Percentiles rank a stretch among this genome's conserved stretches.
These are phyloP conservation scores for Dactylellina leptospora DNA, from an alignment of 2,329 filamentous ascomycete genomes.

Conservation along the genomic window DNA sequence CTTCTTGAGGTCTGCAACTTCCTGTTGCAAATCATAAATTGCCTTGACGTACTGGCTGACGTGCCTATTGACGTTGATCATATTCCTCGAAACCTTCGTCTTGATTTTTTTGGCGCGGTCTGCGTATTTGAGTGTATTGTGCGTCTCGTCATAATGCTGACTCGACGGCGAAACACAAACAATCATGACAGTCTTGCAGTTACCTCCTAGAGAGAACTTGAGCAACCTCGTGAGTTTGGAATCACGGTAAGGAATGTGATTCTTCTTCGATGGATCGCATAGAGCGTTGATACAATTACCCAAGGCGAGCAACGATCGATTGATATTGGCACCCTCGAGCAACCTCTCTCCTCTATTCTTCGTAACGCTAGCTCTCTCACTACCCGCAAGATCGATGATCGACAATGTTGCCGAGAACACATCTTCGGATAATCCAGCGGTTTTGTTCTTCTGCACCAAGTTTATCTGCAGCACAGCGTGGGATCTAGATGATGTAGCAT, in stretches of 20 bases:
- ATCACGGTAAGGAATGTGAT: constrained; percentile 96
- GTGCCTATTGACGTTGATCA: constrained; percentile 98
- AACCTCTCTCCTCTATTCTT: constrained; percentile 94
- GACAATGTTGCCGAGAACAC: constrained; percentile 98
- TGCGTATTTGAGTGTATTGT: constrained; percentile 96
- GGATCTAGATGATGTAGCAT: constrained; percentile 95
- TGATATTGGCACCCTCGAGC: constrained; percentile 96
- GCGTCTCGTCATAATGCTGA: constrained; percentile 95
- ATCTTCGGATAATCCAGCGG: constrained; percentile 89
- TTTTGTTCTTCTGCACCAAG: constrained; percentile 89
- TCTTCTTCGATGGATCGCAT: constrained; percentile 88
- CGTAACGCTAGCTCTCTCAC: constrained; percentile 92
- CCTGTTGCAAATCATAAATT: constrained; percentile 96
- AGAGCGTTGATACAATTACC: constrained; percentile 98
- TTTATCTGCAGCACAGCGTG: constrained; percentile 98
- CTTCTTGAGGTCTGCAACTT: constrained; percentile 93
- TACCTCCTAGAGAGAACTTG: constrained; percentile 96
- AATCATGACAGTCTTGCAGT: constrained; percentile 99
- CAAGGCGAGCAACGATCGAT: constrained; percentile 93
- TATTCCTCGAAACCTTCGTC: constrained; percentile 98
- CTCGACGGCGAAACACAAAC: constrained; percentile 97
- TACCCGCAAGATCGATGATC: constrained; percentile 96
- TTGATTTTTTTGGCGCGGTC: constrained; percentile 99
- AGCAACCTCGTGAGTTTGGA: constrained; percentile 94
- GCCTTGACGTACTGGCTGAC: constrained; percentile 99